These are phyloP conservation scores for Apiospora sp. DNA, from an alignment of 2,329 filamentous ascomycete species.

Conservation along the genomic window DNA sequence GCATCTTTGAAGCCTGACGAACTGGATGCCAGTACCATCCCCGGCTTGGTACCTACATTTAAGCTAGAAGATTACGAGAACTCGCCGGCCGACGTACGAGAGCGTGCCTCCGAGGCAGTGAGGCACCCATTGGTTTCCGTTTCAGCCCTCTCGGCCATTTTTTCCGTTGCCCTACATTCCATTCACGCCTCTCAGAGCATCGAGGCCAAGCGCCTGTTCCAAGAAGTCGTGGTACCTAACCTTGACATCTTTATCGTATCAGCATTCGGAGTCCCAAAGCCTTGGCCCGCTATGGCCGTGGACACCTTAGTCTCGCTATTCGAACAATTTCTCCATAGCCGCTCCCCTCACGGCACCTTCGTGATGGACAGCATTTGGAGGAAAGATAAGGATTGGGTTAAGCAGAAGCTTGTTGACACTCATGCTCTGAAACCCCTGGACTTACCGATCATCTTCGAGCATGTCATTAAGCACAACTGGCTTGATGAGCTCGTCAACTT, in stretches of 20 bases:
- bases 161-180: slow-evolving; percentile 69
- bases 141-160: slow-evolving; percentile 77
- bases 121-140: slow-evolving; percentile 90
- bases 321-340: slow-evolving; percentile 82
- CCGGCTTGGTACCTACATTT: slow-evolving; percentile 81
- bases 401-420: slow-evolving; percentile 77
- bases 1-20: slow-evolving; percentile 77
- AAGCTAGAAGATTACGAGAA: slow-evolving; percentile 64
- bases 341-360: slow-evolving; percentile 81
- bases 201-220: slow-evolving; percentile 71
- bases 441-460: slow-evolving; percentile 76
- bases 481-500: slow-evolving; percentile 81
- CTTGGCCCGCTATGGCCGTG: slow-evolving; percentile 77
- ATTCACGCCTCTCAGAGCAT: slow-evolving; percentile 67
- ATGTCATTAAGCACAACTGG: slow-evolving; percentile 84
- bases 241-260: slow-evolving; percentile 82
- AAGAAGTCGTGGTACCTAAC: slow-evolving; percentile 74
- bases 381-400: slow-evolving; percentile 88
- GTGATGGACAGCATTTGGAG: slow-evolving; percentile 92
- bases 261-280: slow-evolving; percentile 78
- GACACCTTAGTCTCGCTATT: slow-evolving; percentile 82
- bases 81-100: slow-evolving; percentile 57
- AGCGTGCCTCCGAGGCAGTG: slow-evolving; percentile 68
- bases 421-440: slow-evolving; percentile 75
- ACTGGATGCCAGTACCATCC: slow-evolving; percentile 85